Evolutionary conservation across 768 basidiomycete genomes (phyloP).

Genomic region (Lentinula lateritia): DNA sequence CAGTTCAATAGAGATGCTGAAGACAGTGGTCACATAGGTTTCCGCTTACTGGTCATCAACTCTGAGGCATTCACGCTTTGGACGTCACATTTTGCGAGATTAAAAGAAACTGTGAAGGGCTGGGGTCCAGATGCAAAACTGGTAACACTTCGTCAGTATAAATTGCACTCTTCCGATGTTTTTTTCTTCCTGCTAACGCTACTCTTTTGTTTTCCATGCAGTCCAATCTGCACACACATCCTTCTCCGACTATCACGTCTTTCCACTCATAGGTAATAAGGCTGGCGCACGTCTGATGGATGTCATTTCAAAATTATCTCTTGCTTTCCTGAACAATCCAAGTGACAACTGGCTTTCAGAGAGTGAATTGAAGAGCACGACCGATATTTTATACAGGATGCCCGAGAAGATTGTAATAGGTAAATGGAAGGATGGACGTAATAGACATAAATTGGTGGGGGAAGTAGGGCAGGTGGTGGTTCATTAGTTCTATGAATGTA

Average conservation of each 20-base stretch:
- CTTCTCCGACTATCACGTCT: constrained; percentile 43
- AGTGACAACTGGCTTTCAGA: constrained; percentile 19
- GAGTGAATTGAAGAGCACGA: constrained; percentile 10
- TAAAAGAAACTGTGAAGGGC: constrained; percentile 44
- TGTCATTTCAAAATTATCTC: constrained; percentile 28
- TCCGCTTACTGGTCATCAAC: constrained; percentile 61
- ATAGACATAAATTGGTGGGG: constrained; percentile 37
- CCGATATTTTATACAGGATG: constrained; percentile 22
- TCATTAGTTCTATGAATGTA: constrained; percentile 17
- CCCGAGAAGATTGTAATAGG: constrained; percentile 37
- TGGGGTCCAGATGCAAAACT: constrained; percentile 50
- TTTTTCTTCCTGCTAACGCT: background rate
- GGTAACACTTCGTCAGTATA: constrained; percentile 41
- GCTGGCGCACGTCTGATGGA: constrained; percentile 27
- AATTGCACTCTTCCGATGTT: background rate
- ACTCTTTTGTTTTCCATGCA: constrained; percentile 10
- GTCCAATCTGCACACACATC: constrained; percentile 39
- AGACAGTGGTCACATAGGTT: constrained; percentile 16
- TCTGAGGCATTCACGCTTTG: constrained; percentile 77
- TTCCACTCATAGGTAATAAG: constrained; percentile 34
- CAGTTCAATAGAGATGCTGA: constrained; percentile 5
- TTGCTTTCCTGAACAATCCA: constrained; percentile 36
- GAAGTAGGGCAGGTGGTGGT: constrained; percentile 39
- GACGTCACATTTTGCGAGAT: constrained; percentile 63
- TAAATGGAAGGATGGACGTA: constrained; percentile 38